Evolutionary conservation across 495 filamentous ascomycete genomes (phyloP), one percentile per base, ranked within the genome.

Genomic region (Staphylotrichum tortipilum): DNA sequence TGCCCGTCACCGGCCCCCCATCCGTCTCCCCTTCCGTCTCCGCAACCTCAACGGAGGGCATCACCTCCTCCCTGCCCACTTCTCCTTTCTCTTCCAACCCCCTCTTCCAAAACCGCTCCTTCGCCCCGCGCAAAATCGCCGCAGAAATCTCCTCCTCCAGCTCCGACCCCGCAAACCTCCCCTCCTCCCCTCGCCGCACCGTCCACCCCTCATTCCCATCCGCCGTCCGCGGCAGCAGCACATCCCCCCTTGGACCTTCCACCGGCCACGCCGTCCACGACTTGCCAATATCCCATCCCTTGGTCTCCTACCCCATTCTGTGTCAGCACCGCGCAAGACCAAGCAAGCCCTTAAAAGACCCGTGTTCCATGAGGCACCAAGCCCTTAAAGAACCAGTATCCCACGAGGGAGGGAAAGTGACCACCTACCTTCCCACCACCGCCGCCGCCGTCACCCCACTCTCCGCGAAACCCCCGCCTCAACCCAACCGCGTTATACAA

Each of bases 201-300:
- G 73, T 81, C 40, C 67, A 76, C 28, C 19, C 39, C 15, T 78
- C 71, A 41, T 75, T 68, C 30, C 36, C 71, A 28, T 72, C 68
- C 14, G 70, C 59, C 9, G 61, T 57, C 0, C 65, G 49, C 24
- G 51, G 50, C 22, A 63, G 19, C 28, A 68, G 49, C 23, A 70
- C 70, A 9, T 68, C 61, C 84, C 7, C 71, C 66, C 10, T 69
- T 60, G 18, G 74, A n/a, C n/a, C 70, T 14, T 64, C 64, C 65
- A 89, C 55, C 17, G 89, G 89, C 89, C 89, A 95, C 1, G 86
- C 84, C 3, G 83, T 83, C 88, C 88, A 94, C 26, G 42, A 18
- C 47, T 72, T 77, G 6, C 70, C 72, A 15, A 79, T 75, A 11
- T 61, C 38, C 45, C 53, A 55, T 22, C 33, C 44, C 10, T n/a